Percentiles rank a stretch among this genome's conserved stretches.
Conservation (phyloP, 1,284 basidiomycete genomes). For the Crucibulum cyathiforme region DNA sequence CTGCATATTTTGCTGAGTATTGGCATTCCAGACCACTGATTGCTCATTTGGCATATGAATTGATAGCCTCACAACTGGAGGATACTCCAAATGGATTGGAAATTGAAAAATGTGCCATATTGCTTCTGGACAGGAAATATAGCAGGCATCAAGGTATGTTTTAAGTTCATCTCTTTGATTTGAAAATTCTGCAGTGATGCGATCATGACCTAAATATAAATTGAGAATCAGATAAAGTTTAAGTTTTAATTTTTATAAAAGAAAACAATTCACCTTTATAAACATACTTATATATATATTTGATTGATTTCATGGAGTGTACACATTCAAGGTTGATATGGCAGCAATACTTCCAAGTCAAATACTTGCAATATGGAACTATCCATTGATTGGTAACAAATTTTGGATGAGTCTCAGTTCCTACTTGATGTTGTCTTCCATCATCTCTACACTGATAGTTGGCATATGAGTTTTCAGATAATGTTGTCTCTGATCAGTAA, state of each 20-base stretch:
- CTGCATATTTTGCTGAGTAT: constrained; percentile 28
- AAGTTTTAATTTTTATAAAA: no score
- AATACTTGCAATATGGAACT: constrained; percentile 40
- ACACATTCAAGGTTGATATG: constrained; percentile 53
- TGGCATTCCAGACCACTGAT: constrained; percentile 29
- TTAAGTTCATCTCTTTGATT: constrained; percentile 32
- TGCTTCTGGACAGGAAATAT: constrained; percentile 40
- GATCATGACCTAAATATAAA: no score
- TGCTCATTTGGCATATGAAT: constrained; percentile 45
- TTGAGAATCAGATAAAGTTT: no score
- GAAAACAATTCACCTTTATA: constrained; percentile 42
- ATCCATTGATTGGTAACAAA: constrained; percentile 33
- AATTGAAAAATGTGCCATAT: constrained; percentile 40
- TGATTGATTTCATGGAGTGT: constrained; percentile 37
- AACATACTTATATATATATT: constrained; percentile 55
- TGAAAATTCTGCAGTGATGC: constrained; percentile 35
- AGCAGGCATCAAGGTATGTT: constrained; percentile 40
- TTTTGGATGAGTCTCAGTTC: constrained; percentile 14
- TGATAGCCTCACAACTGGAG: constrained; percentile 38
- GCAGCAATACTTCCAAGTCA: constrained; percentile 41
- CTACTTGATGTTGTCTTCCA: not conserved
- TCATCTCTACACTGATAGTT: not conserved
- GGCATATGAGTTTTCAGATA: constrained; percentile 24
- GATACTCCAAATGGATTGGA: constrained; percentile 30
- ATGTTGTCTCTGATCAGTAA: constrained; percentile 30